These are phyloP conservation scores for Millerozyma miso DNA, from an alignment of 805 yeast species.

Conservation along the genomic window DNA sequence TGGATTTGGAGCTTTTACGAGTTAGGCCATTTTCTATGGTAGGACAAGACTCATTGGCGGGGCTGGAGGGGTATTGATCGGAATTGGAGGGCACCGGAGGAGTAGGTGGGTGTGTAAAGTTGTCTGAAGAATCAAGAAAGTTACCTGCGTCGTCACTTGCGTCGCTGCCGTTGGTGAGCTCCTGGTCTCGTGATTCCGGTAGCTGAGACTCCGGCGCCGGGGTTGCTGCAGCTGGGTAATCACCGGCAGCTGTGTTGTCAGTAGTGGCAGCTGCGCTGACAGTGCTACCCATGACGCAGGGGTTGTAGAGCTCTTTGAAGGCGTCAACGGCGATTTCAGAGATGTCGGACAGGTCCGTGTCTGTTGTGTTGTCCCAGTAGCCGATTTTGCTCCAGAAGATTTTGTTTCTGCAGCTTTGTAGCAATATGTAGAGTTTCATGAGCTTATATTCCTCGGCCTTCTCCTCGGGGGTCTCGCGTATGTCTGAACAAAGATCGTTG, in stretches of 20 bases:
- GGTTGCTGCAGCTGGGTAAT: background rate
- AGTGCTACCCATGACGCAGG: background rate
- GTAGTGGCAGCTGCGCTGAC: background rate
- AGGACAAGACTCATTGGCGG: background rate
- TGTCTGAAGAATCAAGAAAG: background rate
- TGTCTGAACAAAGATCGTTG: too few relatives aligned
- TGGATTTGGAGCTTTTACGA: slow-evolving; percentile 29
- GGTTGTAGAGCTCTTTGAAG: slow-evolving; percentile 12
- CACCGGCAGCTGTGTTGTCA: background rate
- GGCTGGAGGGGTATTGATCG: slow-evolving; percentile 10
- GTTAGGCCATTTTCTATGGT: slow-evolving; percentile 6
- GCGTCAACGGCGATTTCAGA: slow-evolving; percentile 20
- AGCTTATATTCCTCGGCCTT: slow-evolving; percentile 29
- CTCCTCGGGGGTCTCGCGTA: background rate
- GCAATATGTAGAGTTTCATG: slow-evolving; percentile 49
- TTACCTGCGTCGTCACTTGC: background rate
- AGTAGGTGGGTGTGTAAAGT: background rate
- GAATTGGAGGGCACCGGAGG: background rate
- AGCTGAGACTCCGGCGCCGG: background rate
- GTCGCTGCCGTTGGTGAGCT: background rate
- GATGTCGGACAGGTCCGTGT: slow-evolving; percentile 23
- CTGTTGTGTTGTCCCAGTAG: slow-evolving; percentile 57
- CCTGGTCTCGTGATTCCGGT: background rate
- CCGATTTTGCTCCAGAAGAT: slow-evolving; percentile 85
- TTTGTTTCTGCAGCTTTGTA: slow-evolving; percentile 57